Base-by-base conservation (phyloP, 768 basidiomycete species). In the Cystoderma amianthinum region DNA sequence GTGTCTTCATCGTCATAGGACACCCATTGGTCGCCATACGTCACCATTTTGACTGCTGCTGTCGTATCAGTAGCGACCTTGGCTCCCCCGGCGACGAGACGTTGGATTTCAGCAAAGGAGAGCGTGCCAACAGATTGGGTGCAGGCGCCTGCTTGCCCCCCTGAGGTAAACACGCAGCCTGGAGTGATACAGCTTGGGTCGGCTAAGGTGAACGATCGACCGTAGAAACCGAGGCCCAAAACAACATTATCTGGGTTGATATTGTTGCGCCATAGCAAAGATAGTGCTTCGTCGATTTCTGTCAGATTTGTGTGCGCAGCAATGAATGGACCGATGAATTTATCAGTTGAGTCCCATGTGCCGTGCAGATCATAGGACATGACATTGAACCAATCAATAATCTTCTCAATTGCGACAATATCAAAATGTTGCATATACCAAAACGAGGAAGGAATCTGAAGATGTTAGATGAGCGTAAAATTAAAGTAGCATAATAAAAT, bases 321-420 rank as follows among this genome's bases (percentile, higher is more conserved):
- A 17, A 55, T 42, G 33, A 44, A 16, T 15, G 47, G 20, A n/a
- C 39, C 42, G 33, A 51, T 28, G 35, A 32, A 50, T 13, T 20
- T 21, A 24, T 47, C 38, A 17, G 49, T 48, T 17, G 28, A 30
- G 35, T 55, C 53, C 53, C 53, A 55, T 12, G 47, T 33, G 9
- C 51, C 51, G 23, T 52, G 50, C 30, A 54, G 32, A 41, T 54
- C 51, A 37, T 50, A 44, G 16, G 46, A 33, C 52, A 53, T 53
- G 33, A 53, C 22, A 25, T 53, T 53, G 33, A 53, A 37, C 52
- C 52, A 53, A 42, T 50, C 41, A 2, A 42, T 33, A 13, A 37
- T 30, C 32, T 50, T 32, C 33, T 28, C 36, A 18, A 53, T 46
- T 16, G 39, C 39, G 19, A 41, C 38, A 11, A 49, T 28, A 32